phyloP scores from a whole-genome alignment of 1,284 basidiomycete species.

The Phellinidium pouzarii region DNA sequence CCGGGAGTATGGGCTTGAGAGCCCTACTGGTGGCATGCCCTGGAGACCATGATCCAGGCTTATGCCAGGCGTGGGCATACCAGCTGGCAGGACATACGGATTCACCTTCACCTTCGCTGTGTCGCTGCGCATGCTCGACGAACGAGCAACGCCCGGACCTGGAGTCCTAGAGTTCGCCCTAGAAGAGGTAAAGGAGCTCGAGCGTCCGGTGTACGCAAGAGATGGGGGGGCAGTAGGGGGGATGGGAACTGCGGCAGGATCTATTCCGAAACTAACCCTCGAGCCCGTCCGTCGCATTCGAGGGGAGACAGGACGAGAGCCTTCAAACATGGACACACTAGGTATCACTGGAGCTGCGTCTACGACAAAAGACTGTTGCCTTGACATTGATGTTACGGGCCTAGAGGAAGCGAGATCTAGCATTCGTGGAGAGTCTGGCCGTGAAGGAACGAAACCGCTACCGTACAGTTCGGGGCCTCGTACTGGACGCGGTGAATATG shows the following conservation, averaged over 20 bases:
- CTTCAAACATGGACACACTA: neutral
- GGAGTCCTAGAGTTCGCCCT: slow-evolving; percentile 2
- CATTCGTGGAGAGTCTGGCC: neutral
- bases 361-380: neutral
- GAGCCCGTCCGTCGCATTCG: slow-evolving; percentile 4
- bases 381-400: slow-evolving; percentile 1
- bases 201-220: slow-evolving; percentile 9
- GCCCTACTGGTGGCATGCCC: slow-evolving; percentile 12
- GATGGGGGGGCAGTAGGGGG: slow-evolving; percentile 13
- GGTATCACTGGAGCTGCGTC: slow-evolving; percentile 5
- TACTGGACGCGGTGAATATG: slow-evolving; percentile 9
- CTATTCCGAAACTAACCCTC: slow-evolving; percentile 5
- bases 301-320: slow-evolving; percentile 2
- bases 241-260: slow-evolving; percentile 11
- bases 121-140: slow-evolving; percentile 4
- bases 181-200: slow-evolving; percentile 4
- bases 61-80: slow-evolving; percentile 1
- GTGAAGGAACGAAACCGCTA: neutral
- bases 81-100: neutral
- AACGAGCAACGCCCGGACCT: slow-evolving; percentile 1
- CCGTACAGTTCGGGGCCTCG: slow-evolving; percentile 7
- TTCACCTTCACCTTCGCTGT: neutral
- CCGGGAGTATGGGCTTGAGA: slow-evolving; percentile 13
- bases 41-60: neutral
- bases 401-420: neutral